Base-by-base conservation (phyloP, 129 eudicot species). In the Arctium minus region DNA sequence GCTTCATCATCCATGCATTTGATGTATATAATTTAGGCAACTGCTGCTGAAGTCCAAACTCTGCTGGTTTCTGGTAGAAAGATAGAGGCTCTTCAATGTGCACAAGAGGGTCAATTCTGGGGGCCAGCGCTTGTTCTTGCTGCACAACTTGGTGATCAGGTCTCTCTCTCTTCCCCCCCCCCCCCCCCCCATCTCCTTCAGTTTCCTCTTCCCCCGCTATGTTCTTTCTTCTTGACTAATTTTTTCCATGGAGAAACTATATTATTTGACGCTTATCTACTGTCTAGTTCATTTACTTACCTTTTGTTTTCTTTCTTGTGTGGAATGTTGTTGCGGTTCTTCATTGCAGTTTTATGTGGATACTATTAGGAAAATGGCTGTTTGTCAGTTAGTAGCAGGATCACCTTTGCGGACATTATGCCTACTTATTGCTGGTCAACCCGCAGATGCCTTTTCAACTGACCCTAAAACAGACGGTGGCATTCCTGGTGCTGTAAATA, bases 91-190 rank as follows among this genome's bases (percentile, higher is more conserved):
- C 72, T 92, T 40, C 85, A 83, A 27, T 85, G 88, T 83, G 97
- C 97, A 56, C 90, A 88, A 42, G 91, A 90, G 83, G 97, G 97
- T 79, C 94, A 92, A 50, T 76, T 88, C 60, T 92, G 99, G 99
- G 97, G 97, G 94, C 90, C 90, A 74, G 94, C 97, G n/a, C 92
- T 92, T 68, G 86, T 92, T 75, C 92, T 92, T 84, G 92, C 94
- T 80, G 92, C 89, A 48, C 90, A 90, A 88, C 94, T 92, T 83
- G 94, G 97, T 48, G 89, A 92, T 76, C 94, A 92, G 90, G 94
- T 92, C 80, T 36, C 86, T 88, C 15, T 30, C 76, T 70, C 70
- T 44, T 3, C 4, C 40, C 1, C 39, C 53, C 3, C 67, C 3
- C 18, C 27, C 27, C 27, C 27, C 27, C 27, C 27, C 27, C 27